Evolutionary conservation across 2,329 filamentous ascomycete species (phyloP).

Genomic region (Pleomassaria siparia): DNA sequence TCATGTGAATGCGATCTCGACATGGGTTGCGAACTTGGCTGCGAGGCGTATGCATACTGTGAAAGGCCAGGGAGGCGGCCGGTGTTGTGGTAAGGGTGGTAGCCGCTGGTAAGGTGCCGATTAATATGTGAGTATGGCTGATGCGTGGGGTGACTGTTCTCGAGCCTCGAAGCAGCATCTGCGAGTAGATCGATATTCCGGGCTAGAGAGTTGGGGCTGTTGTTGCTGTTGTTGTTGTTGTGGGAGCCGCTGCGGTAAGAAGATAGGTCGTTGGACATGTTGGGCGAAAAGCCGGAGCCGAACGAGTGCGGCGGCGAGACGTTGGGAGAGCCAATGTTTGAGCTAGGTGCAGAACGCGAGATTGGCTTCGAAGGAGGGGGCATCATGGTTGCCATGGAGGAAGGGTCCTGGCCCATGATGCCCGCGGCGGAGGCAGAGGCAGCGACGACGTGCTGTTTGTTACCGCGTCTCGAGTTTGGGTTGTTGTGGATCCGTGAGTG

Average conservation of each 20-base stretch:
- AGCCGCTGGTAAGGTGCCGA: constrained; percentile 44
- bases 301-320: constrained; percentile 93
- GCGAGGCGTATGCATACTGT: constrained; percentile 61
- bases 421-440: constrained; percentile 54
- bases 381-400: constrained; percentile 69
- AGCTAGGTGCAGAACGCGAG: constrained; percentile 84
- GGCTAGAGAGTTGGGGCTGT: constrained; percentile 50
- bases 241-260: constrained; percentile 51
- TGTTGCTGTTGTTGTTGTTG: constrained; percentile 37
- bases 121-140: constrained; percentile 37
- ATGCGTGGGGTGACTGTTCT: constrained; percentile 60
- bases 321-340: constrained; percentile 87
- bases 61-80: constrained; percentile 62
- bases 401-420: constrained; percentile 53
- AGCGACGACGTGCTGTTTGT: constrained; percentile 71
- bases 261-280: constrained; percentile 59
- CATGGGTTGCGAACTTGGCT: constrained; percentile 85
- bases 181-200: constrained; percentile 70
- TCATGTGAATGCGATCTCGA: constrained; percentile 83
- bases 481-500: constrained; percentile 99
- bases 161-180: constrained; percentile 67
- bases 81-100: constrained; percentile 49
- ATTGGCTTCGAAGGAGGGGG: constrained; percentile 73
- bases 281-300: constrained; percentile 61
- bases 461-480: constrained; percentile 90